These are phyloP conservation scores for Populus alba DNA, from an alignment of 345 rosid species.

Conservation along the genomic window DNA sequence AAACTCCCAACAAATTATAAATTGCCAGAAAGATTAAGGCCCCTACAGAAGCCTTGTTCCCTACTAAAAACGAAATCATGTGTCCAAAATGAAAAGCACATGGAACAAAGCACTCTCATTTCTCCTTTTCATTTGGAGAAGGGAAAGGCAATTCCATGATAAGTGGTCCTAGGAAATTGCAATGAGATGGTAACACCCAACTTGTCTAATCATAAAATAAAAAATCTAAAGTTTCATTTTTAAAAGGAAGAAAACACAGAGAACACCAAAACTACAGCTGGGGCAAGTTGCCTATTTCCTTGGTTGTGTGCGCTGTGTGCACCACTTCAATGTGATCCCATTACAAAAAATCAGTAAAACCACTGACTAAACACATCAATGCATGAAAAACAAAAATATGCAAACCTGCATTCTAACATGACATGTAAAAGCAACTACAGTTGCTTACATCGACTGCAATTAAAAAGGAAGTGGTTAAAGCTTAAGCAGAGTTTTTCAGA, in stretches of 20 bases:
- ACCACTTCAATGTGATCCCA: background rate
- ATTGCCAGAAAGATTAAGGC: background rate
- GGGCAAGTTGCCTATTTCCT: background rate
- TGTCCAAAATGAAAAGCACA: background rate
- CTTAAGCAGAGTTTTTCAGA: slow-evolving; percentile 15
- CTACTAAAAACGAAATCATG: background rate
- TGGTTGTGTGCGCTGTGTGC: background rate
- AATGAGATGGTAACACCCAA: background rate
- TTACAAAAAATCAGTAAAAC: background rate
- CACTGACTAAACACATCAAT: background rate
- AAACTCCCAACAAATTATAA: background rate
- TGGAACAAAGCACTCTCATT: background rate
- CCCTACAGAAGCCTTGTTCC: background rate
- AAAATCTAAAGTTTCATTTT: background rate
- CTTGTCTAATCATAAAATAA: background rate
- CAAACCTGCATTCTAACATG: background rate
- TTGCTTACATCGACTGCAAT: background rate
- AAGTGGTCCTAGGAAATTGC: background rate
- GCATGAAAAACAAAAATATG: background rate
- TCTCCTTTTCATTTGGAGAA: background rate
- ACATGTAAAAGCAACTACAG: background rate
- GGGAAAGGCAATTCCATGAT: background rate
- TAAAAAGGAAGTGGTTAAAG: background rate
- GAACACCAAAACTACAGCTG: background rate
- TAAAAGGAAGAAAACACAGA: background rate